Conservation (phyloP, 768 basidiomycete genomes). For the Coprinopsis cinerea region DNA sequence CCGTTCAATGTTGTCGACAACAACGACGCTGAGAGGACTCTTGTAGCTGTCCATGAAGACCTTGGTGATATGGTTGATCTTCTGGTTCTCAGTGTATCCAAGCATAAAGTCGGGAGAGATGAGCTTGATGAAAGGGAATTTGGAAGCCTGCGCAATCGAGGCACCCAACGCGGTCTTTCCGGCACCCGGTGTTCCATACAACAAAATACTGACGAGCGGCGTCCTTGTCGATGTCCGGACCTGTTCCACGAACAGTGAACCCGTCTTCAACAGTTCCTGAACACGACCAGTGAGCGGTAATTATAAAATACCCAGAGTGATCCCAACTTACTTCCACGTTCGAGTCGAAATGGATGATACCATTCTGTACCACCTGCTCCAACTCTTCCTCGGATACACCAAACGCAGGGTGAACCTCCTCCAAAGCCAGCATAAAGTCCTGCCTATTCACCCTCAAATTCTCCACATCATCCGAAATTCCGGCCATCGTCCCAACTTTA, state of each 20-base stretch:
- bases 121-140: constrained; percentile 97
- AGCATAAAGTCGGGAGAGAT: constrained; percentile 97
- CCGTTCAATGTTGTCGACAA: constrained; percentile 92
- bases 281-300: constrained; percentile 3
- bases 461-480: constrained; percentile 93
- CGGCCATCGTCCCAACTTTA: constrained; percentile 96
- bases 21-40: constrained; percentile 92
- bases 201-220: constrained; percentile 82
- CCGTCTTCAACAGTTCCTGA: constrained; percentile 82
- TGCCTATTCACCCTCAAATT: constrained; percentile 78
- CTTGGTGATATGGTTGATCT: constrained; percentile 87
- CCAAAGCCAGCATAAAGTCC: constrained; percentile 88
- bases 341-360: constrained; percentile 83
- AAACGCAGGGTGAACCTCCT: constrained; percentile 94
- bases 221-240: constrained; percentile 87
- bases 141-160: constrained; percentile 88
- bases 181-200: constrained; percentile 85
- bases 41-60: constrained; percentile 95
- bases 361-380: constrained; percentile 88
- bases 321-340: constrained; percentile 65
- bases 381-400: constrained; percentile 98
- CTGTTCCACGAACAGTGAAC: constrained; percentile 87
- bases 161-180: constrained; percentile 96
- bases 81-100: constrained; percentile 88
- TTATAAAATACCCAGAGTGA: not conserved